Conservation (phyloP, 176 grass and related monocot genomes). For the Cenchrus fungigraminus region DNA sequence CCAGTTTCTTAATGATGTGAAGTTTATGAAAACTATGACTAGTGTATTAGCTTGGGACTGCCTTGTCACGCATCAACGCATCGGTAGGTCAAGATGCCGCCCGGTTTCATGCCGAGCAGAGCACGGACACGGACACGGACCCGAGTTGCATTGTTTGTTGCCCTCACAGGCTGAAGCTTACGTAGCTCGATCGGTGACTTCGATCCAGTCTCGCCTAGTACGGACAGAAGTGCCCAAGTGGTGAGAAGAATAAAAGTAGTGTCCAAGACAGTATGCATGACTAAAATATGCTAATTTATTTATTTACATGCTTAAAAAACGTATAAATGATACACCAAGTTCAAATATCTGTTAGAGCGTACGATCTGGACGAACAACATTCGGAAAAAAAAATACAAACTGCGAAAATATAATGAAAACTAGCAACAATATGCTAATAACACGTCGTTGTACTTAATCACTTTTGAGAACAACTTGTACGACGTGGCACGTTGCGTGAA, state of each 20-base stretch:
- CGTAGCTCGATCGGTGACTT: conserved; percentile 13
- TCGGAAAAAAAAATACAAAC: not conserved
- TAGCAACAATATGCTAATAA: not conserved
- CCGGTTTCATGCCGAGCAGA: too few relatives aligned
- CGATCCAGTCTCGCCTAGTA: conserved; percentile 43
- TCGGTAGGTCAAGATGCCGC: not conserved
- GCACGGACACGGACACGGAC: too few relatives aligned
- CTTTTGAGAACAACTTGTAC: not conserved
- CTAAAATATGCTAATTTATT: not conserved
- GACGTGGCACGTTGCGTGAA: not conserved
- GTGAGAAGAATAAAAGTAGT: not conserved
- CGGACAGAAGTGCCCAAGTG: conserved; percentile 8
- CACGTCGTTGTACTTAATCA: not conserved
- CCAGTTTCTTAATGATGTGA: too few relatives aligned
- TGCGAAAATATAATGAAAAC: not conserved
- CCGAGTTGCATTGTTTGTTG: too few relatives aligned
- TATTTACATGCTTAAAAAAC: not conserved
- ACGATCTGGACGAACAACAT: not conserved
- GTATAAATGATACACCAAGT: not conserved
- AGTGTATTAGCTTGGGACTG: too few relatives aligned
- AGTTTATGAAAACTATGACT: too few relatives aligned
- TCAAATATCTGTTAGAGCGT: not conserved
- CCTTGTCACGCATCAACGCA: not conserved
- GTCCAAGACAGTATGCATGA: not conserved
- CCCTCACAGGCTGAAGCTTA: not conserved